Percentiles rank a stretch among this genome's conserved stretches.
phyloP scores from a whole-genome alignment of 441 rosid species.

The Aleurites moluccanus region DNA sequence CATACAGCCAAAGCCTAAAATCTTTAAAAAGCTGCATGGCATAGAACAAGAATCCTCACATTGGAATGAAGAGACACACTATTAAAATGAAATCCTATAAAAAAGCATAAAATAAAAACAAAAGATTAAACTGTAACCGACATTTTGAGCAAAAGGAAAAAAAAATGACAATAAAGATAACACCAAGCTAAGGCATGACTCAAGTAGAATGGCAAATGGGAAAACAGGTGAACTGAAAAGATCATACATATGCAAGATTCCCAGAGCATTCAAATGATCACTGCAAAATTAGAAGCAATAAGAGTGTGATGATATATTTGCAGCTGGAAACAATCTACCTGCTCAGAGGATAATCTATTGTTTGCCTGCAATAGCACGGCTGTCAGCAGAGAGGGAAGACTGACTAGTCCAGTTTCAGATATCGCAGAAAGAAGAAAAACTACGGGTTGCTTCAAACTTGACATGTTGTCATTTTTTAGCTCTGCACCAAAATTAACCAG shows the following conservation, averaged over 20 bases:
- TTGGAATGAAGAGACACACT: not conserved
- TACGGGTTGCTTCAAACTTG: constrained; percentile 44
- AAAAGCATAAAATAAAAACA: not conserved
- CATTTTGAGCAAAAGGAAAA: not conserved
- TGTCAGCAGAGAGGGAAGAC: constrained; percentile 80
- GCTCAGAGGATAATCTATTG: constrained; percentile 60
- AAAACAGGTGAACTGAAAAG: not conserved
- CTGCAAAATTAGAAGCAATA: constrained; percentile 8
- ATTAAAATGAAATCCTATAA: not conserved
- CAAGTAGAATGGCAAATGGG: not conserved
- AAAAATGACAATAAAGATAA: not conserved
- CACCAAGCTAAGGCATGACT: not conserved
- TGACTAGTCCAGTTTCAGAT: constrained; percentile 75
- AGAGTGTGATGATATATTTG: not conserved
- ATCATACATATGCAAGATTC: not conserved
- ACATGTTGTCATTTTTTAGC: constrained; percentile 30
- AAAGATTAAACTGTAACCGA: not conserved
- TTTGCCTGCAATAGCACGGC: constrained; percentile 75
- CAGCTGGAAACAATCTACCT: constrained; percentile 40
- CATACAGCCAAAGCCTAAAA: not conserved
- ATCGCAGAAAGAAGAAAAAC: constrained; percentile 65
- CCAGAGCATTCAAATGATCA: constrained; percentile 14
- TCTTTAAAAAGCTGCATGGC: not conserved
- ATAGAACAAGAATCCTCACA: not conserved
- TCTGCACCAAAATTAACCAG: constrained; percentile 26